phyloP scores from a whole-genome alignment of 805 yeast genomes.

The Ogataea pignaliae region DNA sequence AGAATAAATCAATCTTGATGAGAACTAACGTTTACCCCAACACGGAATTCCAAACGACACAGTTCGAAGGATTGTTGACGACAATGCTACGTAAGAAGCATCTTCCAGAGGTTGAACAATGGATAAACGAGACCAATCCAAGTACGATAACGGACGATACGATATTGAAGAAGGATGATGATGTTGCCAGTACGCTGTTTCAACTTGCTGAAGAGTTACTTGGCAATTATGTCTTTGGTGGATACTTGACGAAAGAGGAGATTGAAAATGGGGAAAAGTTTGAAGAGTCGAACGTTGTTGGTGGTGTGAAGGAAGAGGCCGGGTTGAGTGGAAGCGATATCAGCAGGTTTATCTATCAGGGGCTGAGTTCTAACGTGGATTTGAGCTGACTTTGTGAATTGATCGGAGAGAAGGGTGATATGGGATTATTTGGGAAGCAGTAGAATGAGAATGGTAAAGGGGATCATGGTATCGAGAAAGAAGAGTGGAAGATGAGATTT shows the following conservation, averaged over 20 bases:
- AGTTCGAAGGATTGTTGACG: conserved; percentile 76
- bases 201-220: conserved; percentile 47
- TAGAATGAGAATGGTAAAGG: no score
- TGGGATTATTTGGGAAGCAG: no score
- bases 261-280: conserved; percentile 25
- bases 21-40: conserved; percentile 79
- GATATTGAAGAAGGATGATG: conserved; percentile 44
- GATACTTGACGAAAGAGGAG: conserved; percentile 53
- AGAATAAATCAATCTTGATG: conserved; percentile 53
- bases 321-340: conserved; percentile 34
- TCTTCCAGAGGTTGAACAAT: conserved; percentile 83
- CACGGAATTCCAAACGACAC: conserved; percentile 78
- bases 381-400: not conserved
- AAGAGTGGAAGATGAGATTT: not conserved
- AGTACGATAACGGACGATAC: conserved; percentile 18
- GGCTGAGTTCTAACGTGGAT: conserved; percentile 26
- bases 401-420: not conserved
- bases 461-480: not conserved
- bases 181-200: conserved; percentile 66
- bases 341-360: conserved; percentile 43
- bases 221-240: conserved; percentile 57
- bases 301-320: conserved; percentile 13
- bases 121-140: conserved; percentile 49
- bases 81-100: conserved; percentile 84
- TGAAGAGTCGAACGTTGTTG: conserved; percentile 29